Evolutionary conservation across 495 filamentous ascomycete genomes (phyloP), one percentile per base, ranked within the genome.

Genomic region (Penicillium mononematosum): DNA sequence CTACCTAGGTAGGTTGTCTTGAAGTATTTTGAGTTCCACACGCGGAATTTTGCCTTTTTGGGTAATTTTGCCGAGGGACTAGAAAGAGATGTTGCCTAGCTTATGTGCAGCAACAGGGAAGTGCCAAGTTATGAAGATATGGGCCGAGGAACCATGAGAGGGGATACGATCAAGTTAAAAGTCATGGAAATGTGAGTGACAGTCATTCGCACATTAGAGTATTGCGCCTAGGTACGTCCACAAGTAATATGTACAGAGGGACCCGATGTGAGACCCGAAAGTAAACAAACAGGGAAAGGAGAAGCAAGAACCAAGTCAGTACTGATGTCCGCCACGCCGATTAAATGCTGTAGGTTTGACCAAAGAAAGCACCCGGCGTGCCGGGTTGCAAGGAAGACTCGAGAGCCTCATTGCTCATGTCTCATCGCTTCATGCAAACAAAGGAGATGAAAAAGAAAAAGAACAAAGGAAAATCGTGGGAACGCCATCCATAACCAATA

Each of bases 371-470:
- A 27, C 55, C 47, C 8, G 44, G 44, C 34, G 11, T 27, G 17
- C 17, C 55, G 27, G 38, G 11, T 49, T 49, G 50, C 38, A 58
- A 50, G 50, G 45, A 54, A 60, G 47, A 59, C 56, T 56, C 52
- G 38, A 58, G 45, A 58, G 29, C 46, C 53, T 56, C 55, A 58
- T 48, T 67, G 63, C 66, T 69, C 66, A 58, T 69, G 55, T 62
- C 66, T 69, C 66, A 51, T 69, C 59, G 58, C 66, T 60, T 69
- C 66, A 57, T 69, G 55, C 59, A 62, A 45, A 58, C 47, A 58
- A 58, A 51, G 20, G 48, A 39, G 22, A 50, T 25, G 47, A 14
- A 49, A 54, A 45, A 45, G 22, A 29, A 27, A 19, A 29, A 52
- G 16, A 61, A 64, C 54, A 63, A 64, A 62, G 19, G 55, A 44